Base-by-base conservation (phyloP, 2,329 filamentous ascomycete genomes). In the Coniochaeta sp. region DNA sequence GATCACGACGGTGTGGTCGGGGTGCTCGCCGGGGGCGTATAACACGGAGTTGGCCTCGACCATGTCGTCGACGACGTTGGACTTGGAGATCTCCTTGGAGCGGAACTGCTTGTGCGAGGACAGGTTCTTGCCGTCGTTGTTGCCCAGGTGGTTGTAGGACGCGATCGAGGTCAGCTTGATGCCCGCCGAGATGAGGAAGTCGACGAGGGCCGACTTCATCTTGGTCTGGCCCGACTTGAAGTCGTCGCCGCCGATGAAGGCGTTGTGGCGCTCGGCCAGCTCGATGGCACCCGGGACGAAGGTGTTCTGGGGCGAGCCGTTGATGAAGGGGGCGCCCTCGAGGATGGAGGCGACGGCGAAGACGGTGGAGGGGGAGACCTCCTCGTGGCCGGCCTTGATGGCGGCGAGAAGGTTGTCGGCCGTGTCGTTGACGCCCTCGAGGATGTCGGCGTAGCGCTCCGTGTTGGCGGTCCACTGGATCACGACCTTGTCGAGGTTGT, bases 181-280 rank as follows among this genome's bases (percentile, higher is more conserved):
- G 68, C 94, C 94, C 47, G 94, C 94, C 69, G 85, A 96, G 84
- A 99, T 96, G 68, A 99, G 74, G 76, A 99, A 99, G 74, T 99
- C 94, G 45, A 97, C 94, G 27, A 99, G 83, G 18, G 94, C 94
- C 55, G 94, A 97, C 78, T 99, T 99, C 94, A 99, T 99, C 85
- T 99, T 99, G 69, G 94, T 99, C 79, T 99, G 94, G 57, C 94
- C 94, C 56, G 94, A 97, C 78, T 99, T 99, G 86, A 99, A 99
- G 75, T 99, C 94, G 64, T 99, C 94, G 58, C 94, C 94, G 53
- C 94, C 94, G 63, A 99, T 91, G 76, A 95, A 99, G 56, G 91
- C 84, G 52, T 82, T 79, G 71, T 95, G 85, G 71, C 86, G 79
- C 76, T 95, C 89, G 20, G 94, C 94, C 53, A 99, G 83, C 65